These are phyloP conservation scores for Ganoderma leucocontextum DNA, from an alignment of 1,284 basidiomycete species.

Conservation along the genomic window DNA sequence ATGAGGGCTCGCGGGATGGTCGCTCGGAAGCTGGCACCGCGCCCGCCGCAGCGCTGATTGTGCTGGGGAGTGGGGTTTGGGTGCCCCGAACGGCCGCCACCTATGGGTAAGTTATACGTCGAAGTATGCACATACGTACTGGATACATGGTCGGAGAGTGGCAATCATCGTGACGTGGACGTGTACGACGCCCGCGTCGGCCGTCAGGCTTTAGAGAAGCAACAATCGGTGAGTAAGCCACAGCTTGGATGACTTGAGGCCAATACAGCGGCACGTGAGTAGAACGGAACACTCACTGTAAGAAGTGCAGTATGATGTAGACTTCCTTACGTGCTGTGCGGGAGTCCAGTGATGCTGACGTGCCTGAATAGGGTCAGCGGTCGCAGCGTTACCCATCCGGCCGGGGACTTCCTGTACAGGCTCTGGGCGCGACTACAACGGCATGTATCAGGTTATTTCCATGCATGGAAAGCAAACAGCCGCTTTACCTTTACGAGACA, in stretches of 20 bases:
- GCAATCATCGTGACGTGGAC: neutral
- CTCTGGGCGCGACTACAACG: neutral
- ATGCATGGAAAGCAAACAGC: neutral
- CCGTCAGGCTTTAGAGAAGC: neutral
- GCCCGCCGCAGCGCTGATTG: neutral
- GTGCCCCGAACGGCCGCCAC: neutral
- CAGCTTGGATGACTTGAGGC: neutral
- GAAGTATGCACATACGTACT: neutral
- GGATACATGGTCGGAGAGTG: neutral
- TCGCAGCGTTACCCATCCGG: neutral
- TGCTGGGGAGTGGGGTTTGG: neutral
- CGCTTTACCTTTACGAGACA: neutral
- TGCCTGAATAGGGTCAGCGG: neutral
- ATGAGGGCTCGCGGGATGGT: neutral
- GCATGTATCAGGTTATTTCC: neutral
- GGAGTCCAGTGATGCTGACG: neutral
- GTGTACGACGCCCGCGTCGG: neutral
- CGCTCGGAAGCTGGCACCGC: neutral
- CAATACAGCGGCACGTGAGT: neutral
- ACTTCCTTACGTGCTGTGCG: neutral
- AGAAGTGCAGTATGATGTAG: neutral
- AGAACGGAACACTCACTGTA: neutral
- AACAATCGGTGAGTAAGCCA: neutral
- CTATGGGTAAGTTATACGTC: neutral
- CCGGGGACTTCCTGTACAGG: neutral